Evolutionary conservation across 2,329 filamentous ascomycete genomes (phyloP), one percentile per base, ranked within the genome.

Genomic region (Aspergillus ochraceus): DNA sequence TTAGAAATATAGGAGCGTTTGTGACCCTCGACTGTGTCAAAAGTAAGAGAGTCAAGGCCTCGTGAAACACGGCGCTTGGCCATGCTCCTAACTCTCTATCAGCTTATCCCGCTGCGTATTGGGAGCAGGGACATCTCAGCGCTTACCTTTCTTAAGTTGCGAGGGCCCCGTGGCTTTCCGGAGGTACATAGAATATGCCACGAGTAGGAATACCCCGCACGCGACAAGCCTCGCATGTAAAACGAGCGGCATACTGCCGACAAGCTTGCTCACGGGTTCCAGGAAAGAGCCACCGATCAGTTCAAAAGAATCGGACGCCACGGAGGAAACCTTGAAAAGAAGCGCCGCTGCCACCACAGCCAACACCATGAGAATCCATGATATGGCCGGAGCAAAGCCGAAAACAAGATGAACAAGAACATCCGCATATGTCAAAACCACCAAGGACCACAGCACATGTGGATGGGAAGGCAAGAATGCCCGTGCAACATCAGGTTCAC

Each of bases 321-420:
- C 95, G 71, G 97, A 98, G 1, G 89, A 88, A 24, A 97, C 79
- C 77, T 99, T 99, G 82, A 98, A 99, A 4, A 88, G 82, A 22
- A 95, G 83, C 0, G 91, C 90, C 17, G 83, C 79, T 10, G 80
- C 72, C 3, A 81, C 77, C 3, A 87, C 65, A 8, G 76, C 68
- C 11, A 83, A 68, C 2, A 75, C 74, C 19, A 77, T 56, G 3
- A 70, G 24, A 11, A 65, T 68, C 58, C 71, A 70, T 26, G 72
- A 56, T 3, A 60, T 54, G 26, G 60, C 57, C n/a, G 60, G 39
- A 46, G 73, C 71, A 60, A 75, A 64, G 36, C 69, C 72, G 32
- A 24, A 49, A 47, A 69, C 54, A 39, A 88, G 69, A 22, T 78
- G 75, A 53, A 77, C 72, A 46, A 80, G 81, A 47, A 87, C 79